phyloP scores from a whole-genome alignment of 2,329 filamentous ascomycete species.

The Fusarium brevicatenulatum region DNA sequence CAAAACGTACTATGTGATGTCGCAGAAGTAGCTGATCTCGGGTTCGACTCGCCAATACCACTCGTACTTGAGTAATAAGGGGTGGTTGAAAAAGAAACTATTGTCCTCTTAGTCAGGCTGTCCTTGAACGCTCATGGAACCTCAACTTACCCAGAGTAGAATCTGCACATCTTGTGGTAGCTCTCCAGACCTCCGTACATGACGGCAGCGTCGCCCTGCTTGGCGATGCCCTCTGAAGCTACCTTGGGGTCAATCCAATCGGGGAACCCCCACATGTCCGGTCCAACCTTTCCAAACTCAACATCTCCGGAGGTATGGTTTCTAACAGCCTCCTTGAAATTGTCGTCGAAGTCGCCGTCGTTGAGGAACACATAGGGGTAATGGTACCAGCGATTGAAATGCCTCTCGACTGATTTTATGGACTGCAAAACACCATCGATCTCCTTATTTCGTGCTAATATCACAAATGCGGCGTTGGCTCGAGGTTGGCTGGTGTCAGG shows the following conservation, averaged over 20 bases:
- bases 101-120: slow-evolving; percentile 34
- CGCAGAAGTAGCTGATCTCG: slow-evolving; percentile 99
- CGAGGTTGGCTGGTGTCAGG: slow-evolving; percentile 81
- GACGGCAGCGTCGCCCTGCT: slow-evolving; percentile 96
- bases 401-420: slow-evolving; percentile 95
- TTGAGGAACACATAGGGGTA: slow-evolving; percentile 99
- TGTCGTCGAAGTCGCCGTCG: slow-evolving; percentile 95
- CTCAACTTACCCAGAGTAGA: slow-evolving; percentile 87
- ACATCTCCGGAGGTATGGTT: slow-evolving; percentile 91
- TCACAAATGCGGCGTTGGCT: slow-evolving; percentile 95
- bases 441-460: slow-evolving; percentile 95
- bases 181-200: slow-evolving; percentile 99
- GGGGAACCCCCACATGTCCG: slow-evolving; percentile 94
- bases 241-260: slow-evolving; percentile 96
- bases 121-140: not conserved
- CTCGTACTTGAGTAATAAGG: slow-evolving; percentile 93
- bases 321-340: slow-evolving; percentile 85
- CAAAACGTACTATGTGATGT: slow-evolving; percentile 87
- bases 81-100: slow-evolving; percentile 96
- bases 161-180: slow-evolving; percentile 99
- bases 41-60: slow-evolving; percentile 99
- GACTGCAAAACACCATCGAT: slow-evolving; percentile 95
- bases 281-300: slow-evolving; percentile 93
- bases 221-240: slow-evolving; percentile 93
- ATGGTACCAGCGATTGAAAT: slow-evolving; percentile 99